Evolutionary conservation across 2,329 filamentous ascomycete species (phyloP).

Genomic region (Endoconidiophora laricicola): DNA sequence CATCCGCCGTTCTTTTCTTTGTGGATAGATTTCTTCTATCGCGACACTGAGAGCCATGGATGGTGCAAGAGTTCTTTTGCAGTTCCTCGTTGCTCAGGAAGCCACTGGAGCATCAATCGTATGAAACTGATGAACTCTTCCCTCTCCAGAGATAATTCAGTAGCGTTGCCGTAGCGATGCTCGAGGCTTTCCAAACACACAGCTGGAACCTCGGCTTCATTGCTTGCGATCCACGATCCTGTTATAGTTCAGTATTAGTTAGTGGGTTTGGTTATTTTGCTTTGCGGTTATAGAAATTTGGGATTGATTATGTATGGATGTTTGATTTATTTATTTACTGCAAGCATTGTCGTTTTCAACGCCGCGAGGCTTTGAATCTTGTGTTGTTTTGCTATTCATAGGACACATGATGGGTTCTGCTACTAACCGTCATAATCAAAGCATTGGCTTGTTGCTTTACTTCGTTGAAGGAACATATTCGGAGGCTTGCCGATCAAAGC

Average conservation of each 20-base stretch:
- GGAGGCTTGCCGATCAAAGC: conserved; percentile 9
- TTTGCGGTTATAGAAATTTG: background rate
- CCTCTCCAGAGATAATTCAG: background rate
- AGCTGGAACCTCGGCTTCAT: conserved; percentile 9
- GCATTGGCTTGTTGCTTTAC: conserved; percentile 1
- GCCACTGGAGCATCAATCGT: conserved; percentile 7
- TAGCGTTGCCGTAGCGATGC: conserved; percentile 1
- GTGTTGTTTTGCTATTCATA: background rate
- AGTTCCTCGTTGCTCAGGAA: conserved; percentile 9
- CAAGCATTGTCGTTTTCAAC: too few species aligned
- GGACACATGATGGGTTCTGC: background rate
- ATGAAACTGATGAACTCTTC: conserved; percentile 9
- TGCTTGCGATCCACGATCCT: conserved; percentile 9
- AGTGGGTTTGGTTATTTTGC: background rate
- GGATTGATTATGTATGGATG: too few species aligned
- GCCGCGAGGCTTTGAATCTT: too few species aligned
- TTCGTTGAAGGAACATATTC: conserved; percentile 6
- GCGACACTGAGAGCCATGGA: conserved; percentile 4
- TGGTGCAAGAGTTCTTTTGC: conserved; percentile 7
- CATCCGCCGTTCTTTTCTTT: too few species aligned
- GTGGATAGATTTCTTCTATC: background rate
- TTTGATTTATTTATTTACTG: too few species aligned
- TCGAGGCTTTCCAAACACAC: conserved; percentile 9
- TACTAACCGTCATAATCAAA: conserved; percentile 11
- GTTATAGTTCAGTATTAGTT: background rate